phyloP scores from a whole-genome alignment of 1,284 basidiomycete genomes.

The Grifola frondosa region DNA sequence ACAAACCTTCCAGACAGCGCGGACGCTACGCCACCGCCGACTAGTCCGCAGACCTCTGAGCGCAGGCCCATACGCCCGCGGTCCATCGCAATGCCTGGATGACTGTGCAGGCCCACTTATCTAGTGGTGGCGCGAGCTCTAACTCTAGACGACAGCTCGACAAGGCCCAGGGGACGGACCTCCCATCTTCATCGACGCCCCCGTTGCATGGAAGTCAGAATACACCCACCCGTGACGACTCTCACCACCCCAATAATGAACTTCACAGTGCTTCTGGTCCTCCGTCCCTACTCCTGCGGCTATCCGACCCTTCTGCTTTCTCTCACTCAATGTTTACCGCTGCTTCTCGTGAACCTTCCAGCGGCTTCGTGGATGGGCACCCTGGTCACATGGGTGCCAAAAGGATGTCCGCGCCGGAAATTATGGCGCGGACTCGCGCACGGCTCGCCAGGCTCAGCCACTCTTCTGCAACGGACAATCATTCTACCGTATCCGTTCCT shows the following conservation, averaged over 20 bases:
- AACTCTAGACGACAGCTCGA: conserved; percentile 6
- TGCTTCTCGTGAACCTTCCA: too few species aligned
- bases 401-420: conserved; percentile 31
- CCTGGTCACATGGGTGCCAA: conserved; percentile 10
- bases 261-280: too few species aligned
- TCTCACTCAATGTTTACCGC: neutral
- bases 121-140: conserved; percentile 8
- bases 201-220: conserved; percentile 13
- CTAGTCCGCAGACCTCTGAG: neutral
- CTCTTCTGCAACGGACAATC: conserved; percentile 5
- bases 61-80: conserved; percentile 1
- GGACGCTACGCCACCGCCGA: neutral
- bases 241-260: conserved; percentile 13
- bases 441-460: conserved; percentile 22
- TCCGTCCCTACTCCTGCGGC: conserved; percentile 23
- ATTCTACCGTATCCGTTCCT: conserved; percentile 3
- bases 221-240: conserved; percentile 9
- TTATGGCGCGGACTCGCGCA: conserved; percentile 34
- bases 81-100: conserved; percentile 38
- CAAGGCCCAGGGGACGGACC: conserved; percentile 8
- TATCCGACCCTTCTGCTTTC: conserved; percentile 19
- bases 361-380: too few species aligned
- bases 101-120: conserved; percentile 51
- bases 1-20: neutral
- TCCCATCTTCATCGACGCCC: conserved; percentile 1